Evolutionary conservation across 148 eudicot species (phyloP).

Genomic region (Fagopyrum tataricum): DNA sequence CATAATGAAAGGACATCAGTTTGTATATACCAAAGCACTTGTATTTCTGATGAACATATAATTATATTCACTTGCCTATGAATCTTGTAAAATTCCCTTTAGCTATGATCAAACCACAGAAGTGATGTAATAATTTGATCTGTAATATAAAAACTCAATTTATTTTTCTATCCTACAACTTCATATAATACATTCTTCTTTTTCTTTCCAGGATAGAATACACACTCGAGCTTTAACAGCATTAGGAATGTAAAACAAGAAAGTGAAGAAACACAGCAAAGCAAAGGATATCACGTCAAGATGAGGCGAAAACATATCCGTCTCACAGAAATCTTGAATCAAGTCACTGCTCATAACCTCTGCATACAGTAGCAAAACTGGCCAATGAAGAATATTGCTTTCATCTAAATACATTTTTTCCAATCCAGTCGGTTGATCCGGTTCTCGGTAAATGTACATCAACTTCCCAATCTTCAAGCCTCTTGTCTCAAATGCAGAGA

Average conservation of each 20-base stretch:
- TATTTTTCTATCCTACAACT: neutral
- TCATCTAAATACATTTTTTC: constrained; percentile 71
- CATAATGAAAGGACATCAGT: neutral
- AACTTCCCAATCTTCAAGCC: constrained; percentile 63
- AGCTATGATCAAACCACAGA: neutral
- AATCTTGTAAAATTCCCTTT: neutral
- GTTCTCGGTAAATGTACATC: constrained; percentile 73
- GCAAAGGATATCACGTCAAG: constrained; percentile 85
- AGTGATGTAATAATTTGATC: neutral
- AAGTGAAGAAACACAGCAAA: neutral
- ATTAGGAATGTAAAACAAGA: neutral
- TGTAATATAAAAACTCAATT: neutral
- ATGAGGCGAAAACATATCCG: constrained; percentile 79
- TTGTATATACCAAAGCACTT: no score
- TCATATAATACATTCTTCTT: neutral
- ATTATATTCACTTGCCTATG: neutral
- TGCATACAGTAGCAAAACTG: constrained; percentile 82
- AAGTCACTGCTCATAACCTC: constrained; percentile 96
- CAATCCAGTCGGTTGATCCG: constrained; percentile 59
- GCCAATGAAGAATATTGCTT: constrained; percentile 85
- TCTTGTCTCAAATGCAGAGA: constrained; percentile 65
- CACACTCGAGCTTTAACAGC: neutral
- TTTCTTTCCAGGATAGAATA: neutral
- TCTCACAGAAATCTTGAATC: constrained; percentile 95
- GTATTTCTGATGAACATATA: neutral